Conservation (phyloP, 2,329 filamentous ascomycete genomes). For the Daldinia sp. region DNA sequence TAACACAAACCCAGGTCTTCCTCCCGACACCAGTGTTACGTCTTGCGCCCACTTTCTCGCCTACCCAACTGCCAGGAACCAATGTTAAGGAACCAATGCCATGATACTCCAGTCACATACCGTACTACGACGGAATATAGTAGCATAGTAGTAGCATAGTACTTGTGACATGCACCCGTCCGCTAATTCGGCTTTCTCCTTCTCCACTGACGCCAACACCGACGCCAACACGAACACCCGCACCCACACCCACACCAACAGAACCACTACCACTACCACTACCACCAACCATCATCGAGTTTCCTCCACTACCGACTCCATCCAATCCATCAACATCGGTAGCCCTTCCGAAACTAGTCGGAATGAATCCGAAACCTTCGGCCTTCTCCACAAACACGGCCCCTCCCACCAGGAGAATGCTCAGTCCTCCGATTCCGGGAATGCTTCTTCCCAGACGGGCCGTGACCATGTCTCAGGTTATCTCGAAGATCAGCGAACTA, state of each 20-base stretch:
- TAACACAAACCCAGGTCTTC: neutral
- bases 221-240: slow-evolving; percentile 10
- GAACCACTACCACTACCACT: neutral
- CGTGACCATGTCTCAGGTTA: slow-evolving; percentile 14
- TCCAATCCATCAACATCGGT: slow-evolving; percentile 1
- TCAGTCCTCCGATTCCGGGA: slow-evolving; percentile 46
- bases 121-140: slow-evolving; percentile 1
- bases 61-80: neutral
- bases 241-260: neutral
- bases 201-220: slow-evolving; percentile 21
- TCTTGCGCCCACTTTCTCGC: too few relatives aligned
- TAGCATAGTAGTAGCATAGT: neutral
- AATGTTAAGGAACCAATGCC: neutral
- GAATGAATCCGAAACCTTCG: slow-evolving; percentile 1
- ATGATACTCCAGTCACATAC: slow-evolving; percentile 4
- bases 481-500: slow-evolving; percentile 51
- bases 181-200: slow-evolving; percentile 33
- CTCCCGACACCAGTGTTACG: slow-evolving; percentile 3
- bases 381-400: slow-evolving; percentile 43
- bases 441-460: slow-evolving; percentile 32
- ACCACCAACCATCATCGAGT: slow-evolving; percentile 9
- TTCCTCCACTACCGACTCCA: slow-evolving; percentile 14
- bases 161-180: slow-evolving; percentile 36
- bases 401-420: slow-evolving; percentile 42
- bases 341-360: slow-evolving; percentile 26